These are phyloP conservation scores for Vaccinium vitisidaea DNA, from an alignment of 148 eudicot genomes.

Conservation along the genomic window DNA sequence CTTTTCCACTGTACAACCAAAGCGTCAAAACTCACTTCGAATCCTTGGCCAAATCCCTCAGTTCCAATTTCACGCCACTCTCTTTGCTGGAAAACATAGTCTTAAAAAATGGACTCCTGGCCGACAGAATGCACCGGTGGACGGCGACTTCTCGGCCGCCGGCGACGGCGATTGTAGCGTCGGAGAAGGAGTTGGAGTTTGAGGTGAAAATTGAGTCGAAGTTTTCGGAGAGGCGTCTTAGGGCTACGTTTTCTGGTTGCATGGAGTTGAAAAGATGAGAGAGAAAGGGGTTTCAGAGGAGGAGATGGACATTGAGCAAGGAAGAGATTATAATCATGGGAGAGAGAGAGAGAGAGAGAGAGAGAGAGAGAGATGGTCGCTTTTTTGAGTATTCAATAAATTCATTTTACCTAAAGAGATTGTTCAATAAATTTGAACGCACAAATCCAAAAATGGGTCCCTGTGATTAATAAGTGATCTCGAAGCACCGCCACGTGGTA, in stretches of 20 bases:
- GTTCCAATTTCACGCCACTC: constrained; percentile 41
- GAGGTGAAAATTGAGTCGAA: constrained; percentile 34
- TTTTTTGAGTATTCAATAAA: too few relatives aligned
- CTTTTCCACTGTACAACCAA: constrained; percentile 62
- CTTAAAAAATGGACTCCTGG: constrained; percentile 55
- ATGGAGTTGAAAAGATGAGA: constrained; percentile 17
- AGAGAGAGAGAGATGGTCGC: too few relatives aligned
- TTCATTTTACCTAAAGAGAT: too few relatives aligned
- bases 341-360: too few relatives aligned
- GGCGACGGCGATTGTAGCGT: constrained; percentile 48
- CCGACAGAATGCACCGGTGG: constrained; percentile 75
- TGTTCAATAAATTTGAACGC: too few relatives aligned
- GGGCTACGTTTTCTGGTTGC: constrained; percentile 36
- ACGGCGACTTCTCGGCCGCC: constrained; percentile 50
- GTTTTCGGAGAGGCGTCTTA: constrained; percentile 62
- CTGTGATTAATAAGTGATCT: too few relatives aligned
- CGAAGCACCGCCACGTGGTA: too few relatives aligned
- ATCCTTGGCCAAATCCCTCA: constrained; percentile 61
- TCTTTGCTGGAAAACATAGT: constrained; percentile 27
- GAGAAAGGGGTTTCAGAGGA: neutral
- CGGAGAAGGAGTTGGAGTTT: constrained; percentile 49
- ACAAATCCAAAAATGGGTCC: too few relatives aligned
- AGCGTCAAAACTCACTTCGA: constrained; percentile 64
- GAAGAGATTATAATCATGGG: neutral
- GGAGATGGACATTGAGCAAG: neutral